These are phyloP conservation scores for Tetrahymena thermophila DNA, from an alignment of 73 alveolate species.

Conservation along the genomic window DNA sequence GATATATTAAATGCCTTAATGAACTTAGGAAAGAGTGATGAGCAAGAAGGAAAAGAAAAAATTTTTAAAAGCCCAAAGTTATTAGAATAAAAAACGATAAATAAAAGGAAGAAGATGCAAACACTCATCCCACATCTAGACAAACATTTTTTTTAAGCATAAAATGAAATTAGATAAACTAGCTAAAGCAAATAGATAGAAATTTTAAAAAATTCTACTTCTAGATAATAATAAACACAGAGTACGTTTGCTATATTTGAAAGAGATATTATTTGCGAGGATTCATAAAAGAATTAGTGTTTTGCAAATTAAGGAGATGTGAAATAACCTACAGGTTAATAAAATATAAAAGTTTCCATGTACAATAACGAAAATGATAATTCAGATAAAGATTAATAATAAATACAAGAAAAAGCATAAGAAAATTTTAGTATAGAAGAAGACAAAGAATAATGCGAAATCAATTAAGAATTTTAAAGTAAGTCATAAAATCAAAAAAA, in stretches of 20 bases:
- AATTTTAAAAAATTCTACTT: neutral
- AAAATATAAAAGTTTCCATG: neutral
- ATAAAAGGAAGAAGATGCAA: neutral
- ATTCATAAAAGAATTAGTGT: too few species aligned
- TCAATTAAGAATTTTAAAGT: neutral
- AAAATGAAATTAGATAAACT: neutral
- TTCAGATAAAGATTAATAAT: too few species aligned
- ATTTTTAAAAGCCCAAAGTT: neutral
- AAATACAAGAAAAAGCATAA: neutral
- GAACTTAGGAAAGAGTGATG: neutral
- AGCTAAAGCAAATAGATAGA: neutral
- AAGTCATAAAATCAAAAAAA: too few species aligned
- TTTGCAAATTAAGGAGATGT: neutral
- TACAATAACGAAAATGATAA: too few species aligned
- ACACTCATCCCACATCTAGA: neutral
- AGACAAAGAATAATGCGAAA: neutral
- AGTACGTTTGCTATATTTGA: neutral
- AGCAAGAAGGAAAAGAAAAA: neutral
- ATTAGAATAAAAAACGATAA: too few species aligned
- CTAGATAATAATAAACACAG: neutral
- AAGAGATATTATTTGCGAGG: neutral
- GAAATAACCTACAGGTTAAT: neutral
- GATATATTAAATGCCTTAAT: neutral
- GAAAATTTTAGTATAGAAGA: neutral
- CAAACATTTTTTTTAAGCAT: neutral